phyloP scores from a whole-genome alignment of 176 grass and related monocot genomes.

The Luzula sylvatica region DNA sequence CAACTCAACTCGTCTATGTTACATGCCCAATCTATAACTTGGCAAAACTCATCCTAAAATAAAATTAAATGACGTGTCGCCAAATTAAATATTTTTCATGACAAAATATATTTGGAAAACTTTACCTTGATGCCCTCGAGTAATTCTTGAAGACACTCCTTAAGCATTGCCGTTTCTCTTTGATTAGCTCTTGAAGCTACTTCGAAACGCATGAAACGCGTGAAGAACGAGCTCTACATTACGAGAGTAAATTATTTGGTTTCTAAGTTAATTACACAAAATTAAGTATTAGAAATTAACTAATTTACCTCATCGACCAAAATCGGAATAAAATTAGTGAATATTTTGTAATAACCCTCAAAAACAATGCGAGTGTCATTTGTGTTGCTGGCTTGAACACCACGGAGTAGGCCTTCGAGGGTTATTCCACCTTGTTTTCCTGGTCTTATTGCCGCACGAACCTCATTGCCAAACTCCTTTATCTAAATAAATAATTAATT shows the following conservation, averaged over 20 bases:
- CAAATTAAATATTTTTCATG: too few species aligned
- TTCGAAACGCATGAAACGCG: conserved; percentile 98
- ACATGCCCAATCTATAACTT: conserved; percentile 77
- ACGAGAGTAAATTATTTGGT: background rate
- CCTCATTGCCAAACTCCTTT: conserved; percentile 82
- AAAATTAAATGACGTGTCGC: too few species aligned
- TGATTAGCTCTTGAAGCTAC: conserved; percentile 30
- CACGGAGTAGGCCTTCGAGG: conserved; percentile 54
- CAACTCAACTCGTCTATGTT: conserved; percentile 80
- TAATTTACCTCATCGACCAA: conserved; percentile 81
- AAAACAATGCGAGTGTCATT: conserved; percentile 45
- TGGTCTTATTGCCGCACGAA: conserved; percentile 53
- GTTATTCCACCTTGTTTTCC: conserved; percentile 51
- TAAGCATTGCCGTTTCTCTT: conserved; percentile 50
- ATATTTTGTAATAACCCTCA: conserved; percentile 80
- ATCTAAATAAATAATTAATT: conserved; percentile 26
- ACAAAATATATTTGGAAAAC: conserved; percentile 3
- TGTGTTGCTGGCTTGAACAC: conserved; percentile 35
- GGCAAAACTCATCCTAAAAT: conserved; percentile 73
- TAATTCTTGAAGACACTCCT: conserved; percentile 67
- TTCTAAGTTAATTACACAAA: background rate
- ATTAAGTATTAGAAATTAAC: background rate
- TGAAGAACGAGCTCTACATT: conserved; percentile 77
- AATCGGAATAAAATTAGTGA: conserved; percentile 85
- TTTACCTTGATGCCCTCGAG: conserved; percentile 76